Evolutionary conservation across 2,329 filamentous ascomycete species (phyloP), one percentile per base, ranked within the genome.

Genomic region (Fusarium sp.): DNA sequence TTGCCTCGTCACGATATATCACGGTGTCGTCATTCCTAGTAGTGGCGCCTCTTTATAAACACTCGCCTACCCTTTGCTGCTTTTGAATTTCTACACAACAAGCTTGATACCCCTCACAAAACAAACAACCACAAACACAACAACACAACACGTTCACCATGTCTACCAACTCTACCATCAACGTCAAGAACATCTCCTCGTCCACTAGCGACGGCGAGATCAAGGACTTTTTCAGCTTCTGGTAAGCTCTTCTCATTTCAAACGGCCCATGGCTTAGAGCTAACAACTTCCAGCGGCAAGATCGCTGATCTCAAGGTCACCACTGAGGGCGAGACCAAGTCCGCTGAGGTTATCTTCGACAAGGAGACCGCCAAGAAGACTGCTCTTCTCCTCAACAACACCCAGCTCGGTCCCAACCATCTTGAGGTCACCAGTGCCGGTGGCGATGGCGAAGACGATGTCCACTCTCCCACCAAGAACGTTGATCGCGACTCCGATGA

Each of bases 341-440:
- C 90, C 48, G 96, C 96, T 58, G 92, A 90, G n/a, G 94, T 99
- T 67, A 94, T 90, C 51, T 99, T 99, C 76, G 96, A 98, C 82
- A 97, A 97, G 84, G 90, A 95, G 79, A 96, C 95, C 15, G 96
- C 96, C 49, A 94, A 95, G 62, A 97, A 97, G 85, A 99, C 96
- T 21, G 96, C 96, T 25, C 91, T 97, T 39, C 91, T 99, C 61
- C 90, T 99, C 69, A 95, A 98, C 83, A 96, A 97, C 85, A 99
- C 96, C 52, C 92, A 97, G 81, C 91, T 99, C 49, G 94, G 94
- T 67, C 83, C 91, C 61, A 93, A 94, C 71, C 89, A 96, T 76
- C 96, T 99, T 77, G 85, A 88, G 58, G 87, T 94, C 47, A 87
- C 90, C 41, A 87, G 89, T 68, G 87, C 87, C 49, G 84, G 91